Percentiles rank a stretch among this genome's conserved stretches.
These are phyloP conservation scores for Penicillium sp. DNA, from an alignment of 2,329 filamentous ascomycete species.

Conservation along the genomic window DNA sequence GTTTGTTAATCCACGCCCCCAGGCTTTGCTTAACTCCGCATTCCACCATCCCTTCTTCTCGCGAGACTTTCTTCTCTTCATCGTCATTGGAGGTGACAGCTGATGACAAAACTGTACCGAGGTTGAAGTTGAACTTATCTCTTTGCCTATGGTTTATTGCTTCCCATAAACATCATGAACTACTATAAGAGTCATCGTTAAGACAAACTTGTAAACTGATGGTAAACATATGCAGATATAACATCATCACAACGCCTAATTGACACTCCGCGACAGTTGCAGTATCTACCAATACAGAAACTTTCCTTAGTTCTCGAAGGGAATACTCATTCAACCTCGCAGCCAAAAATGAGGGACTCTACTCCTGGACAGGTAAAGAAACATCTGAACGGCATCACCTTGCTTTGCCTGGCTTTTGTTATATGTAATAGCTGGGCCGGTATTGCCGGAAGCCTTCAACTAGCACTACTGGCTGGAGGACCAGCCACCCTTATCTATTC, in stretches of 20 bases:
- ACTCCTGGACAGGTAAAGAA: not conserved
- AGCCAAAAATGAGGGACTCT: not conserved
- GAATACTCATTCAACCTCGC: not conserved
- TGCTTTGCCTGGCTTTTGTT: not conserved
- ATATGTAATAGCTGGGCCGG: constrained; percentile 5
- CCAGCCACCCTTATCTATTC: not conserved
- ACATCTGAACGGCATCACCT: not conserved
- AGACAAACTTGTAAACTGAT: not conserved
- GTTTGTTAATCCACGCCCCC: not conserved
- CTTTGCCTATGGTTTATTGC: not conserved
- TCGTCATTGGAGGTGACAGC: not conserved
- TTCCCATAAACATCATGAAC: not conserved
- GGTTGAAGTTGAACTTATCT: not conserved
- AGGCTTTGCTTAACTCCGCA: not conserved
- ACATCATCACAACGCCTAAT: not conserved
- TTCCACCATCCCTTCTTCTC: not conserved
- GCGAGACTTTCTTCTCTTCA: not conserved
- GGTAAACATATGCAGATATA: not conserved
- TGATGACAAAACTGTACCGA: not conserved
- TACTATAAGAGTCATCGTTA: not conserved
- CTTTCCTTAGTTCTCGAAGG: not conserved
- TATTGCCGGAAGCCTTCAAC: not conserved
- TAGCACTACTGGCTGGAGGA: not conserved
- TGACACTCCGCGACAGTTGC: not conserved
- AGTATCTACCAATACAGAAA: not conserved